Percentiles rank a stretch among this genome's conserved stretches.
Evolutionary conservation across 257 asterid genomes (phyloP).

Genomic region (Euphrasia confusa): DNA sequence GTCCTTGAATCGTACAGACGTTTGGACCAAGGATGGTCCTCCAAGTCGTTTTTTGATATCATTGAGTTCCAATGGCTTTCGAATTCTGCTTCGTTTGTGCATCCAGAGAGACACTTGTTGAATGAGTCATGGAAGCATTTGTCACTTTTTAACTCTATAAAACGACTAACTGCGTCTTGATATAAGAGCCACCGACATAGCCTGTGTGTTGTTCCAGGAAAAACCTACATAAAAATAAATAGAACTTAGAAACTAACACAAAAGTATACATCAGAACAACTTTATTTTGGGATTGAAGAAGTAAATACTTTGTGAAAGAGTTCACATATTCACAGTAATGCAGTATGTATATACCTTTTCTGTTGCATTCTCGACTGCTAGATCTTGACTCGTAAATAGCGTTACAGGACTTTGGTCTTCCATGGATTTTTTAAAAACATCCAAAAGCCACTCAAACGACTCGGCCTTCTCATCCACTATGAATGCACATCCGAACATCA

Average conservation of each 20-base stretch:
- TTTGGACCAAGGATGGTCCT: neutral
- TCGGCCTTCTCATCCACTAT: slow-evolving; percentile 7
- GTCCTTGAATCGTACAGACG: neutral
- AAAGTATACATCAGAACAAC: neutral
- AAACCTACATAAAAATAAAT: slow-evolving; percentile 1
- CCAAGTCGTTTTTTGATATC: neutral
- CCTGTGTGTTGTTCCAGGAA: slow-evolving; percentile 3
- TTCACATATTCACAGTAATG: too few species aligned
- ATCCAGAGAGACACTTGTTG: slow-evolving; percentile 1
- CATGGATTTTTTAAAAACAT: slow-evolving; percentile 8
- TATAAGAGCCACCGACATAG: slow-evolving; percentile 5
- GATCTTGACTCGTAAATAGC: neutral
- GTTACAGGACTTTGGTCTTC: neutral
- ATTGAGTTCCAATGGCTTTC: neutral
- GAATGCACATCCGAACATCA: slow-evolving; percentile 12
- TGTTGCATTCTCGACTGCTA: neutral
- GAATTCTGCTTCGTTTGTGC: neutral
- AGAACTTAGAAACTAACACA: neutral
- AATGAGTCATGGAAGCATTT: slow-evolving; percentile 1
- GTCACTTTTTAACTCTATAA: neutral
- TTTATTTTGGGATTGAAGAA: too few species aligned
- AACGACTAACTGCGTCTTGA: neutral
- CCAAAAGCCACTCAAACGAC: slow-evolving; percentile 7
- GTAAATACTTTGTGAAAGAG: too few species aligned
- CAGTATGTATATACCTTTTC: neutral